These are phyloP conservation scores for Ophiostoma perfectum DNA, from an alignment of 2,329 filamentous ascomycete species.

Conservation along the genomic window DNA sequence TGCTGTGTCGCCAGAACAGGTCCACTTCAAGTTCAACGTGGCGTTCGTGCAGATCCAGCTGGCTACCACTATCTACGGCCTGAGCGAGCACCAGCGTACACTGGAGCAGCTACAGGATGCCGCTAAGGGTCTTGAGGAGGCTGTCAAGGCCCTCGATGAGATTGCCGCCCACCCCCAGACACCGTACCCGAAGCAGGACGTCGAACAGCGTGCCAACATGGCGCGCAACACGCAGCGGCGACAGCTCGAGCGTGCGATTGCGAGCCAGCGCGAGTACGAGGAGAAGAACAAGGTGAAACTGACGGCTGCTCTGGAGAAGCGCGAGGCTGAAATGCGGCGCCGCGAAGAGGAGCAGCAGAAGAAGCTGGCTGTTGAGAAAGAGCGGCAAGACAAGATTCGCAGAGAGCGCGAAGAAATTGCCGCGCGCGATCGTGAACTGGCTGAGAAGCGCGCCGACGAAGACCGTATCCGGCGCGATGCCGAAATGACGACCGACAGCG, in stretches of 20 bases:
- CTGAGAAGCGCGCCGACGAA: slow-evolving; percentile 65
- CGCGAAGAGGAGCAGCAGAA: slow-evolving; percentile 71
- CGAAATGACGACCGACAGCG: slow-evolving; percentile 73
- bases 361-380: slow-evolving; percentile 62
- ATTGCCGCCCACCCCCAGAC: slow-evolving; percentile 60
- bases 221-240: slow-evolving; percentile 89
- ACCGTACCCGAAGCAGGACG: slow-evolving; percentile 82
- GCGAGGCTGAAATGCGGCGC: slow-evolving; percentile 71
- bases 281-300: slow-evolving; percentile 87
- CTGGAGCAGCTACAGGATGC: slow-evolving; percentile 77
- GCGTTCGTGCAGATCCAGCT: slow-evolving; percentile 96
- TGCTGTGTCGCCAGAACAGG: slow-evolving; percentile 70
- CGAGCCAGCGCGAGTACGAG: slow-evolving; percentile 85
- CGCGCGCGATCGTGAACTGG: slow-evolving; percentile 67
- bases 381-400: slow-evolving; percentile 73
- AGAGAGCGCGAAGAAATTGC: slow-evolving; percentile 78
- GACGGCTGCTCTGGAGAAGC: slow-evolving; percentile 68
- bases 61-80: slow-evolving; percentile 68
- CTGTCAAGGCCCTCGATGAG: slow-evolving; percentile 66
- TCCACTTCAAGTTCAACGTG: slow-evolving; percentile 95
- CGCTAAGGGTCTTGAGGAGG: slow-evolving; percentile 69
- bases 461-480: slow-evolving; percentile 64
- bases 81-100: slow-evolving; percentile 71
- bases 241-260: slow-evolving; percentile 79
- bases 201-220: slow-evolving; percentile 97